Evolutionary conservation across 2,329 filamentous ascomycete species (phyloP).

Genomic region (Aspergillus sp.): DNA sequence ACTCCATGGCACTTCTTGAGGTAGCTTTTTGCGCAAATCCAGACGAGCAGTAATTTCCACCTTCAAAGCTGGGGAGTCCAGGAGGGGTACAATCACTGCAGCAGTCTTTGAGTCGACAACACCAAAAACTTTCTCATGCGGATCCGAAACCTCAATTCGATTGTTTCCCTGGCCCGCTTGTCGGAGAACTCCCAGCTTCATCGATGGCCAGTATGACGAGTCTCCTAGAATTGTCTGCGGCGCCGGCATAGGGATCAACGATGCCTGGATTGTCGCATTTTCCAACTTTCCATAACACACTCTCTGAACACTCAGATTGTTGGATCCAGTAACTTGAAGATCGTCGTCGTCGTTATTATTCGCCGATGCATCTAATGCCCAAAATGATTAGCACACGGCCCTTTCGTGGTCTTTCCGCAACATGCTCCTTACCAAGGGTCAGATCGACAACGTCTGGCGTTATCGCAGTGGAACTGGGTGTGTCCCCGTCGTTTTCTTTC

Average conservation of each 20-base stretch:
- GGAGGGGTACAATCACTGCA: conserved; percentile 65
- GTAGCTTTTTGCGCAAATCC: conserved; percentile 61
- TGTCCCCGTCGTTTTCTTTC: conserved; percentile 59
- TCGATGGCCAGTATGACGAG: conserved; percentile 62
- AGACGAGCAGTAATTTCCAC: conserved; percentile 74
- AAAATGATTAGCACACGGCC: conserved; percentile 19
- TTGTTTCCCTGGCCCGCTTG: conserved; percentile 54
- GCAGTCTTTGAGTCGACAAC: conserved; percentile 69
- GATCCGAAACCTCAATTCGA: conserved; percentile 71
- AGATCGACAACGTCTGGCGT: conserved; percentile 51
- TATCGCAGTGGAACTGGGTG: conserved; percentile 44
- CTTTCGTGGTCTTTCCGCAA: not conserved
- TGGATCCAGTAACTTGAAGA: conserved; percentile 49
- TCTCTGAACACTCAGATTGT: conserved; percentile 64
- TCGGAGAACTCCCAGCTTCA: conserved; percentile 70
- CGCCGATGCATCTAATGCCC: conserved; percentile 18
- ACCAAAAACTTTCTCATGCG: conserved; percentile 70
- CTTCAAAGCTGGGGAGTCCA: conserved; percentile 64
- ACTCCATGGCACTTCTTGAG: conserved; percentile 65
- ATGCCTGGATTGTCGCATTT: conserved; percentile 64
- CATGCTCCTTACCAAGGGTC: conserved; percentile 34
- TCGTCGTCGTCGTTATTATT: conserved; percentile 37
- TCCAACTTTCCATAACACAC: conserved; percentile 81
- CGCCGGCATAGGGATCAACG: conserved; percentile 67
- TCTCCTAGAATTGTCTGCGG: conserved; percentile 57